Base-by-base conservation (phyloP, 1,284 basidiomycete genomes). In the Leucoagaricus sp. region DNA sequence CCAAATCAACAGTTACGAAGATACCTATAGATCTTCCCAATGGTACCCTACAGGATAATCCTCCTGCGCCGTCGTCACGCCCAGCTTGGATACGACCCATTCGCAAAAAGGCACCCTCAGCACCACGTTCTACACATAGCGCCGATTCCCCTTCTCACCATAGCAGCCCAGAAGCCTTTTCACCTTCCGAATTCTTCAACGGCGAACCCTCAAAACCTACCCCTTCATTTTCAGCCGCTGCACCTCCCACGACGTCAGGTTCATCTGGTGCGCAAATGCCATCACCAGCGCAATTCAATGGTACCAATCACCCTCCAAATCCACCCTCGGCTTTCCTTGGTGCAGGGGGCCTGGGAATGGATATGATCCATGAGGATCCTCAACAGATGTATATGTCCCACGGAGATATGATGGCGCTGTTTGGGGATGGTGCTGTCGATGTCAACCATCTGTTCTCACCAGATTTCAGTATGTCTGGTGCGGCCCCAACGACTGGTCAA, bases 21-120 rank as follows among this genome's bases (percentile, higher is more conserved):
- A 94, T 94, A 60, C 93, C 93, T 26, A 79, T 95, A 54, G 91
- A 94, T 63, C 48, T 34, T 26, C 74, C 79, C 2, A 69, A 76
- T 19, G 48, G 48, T 13, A 25, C 33, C n/a, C 79, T 79, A 29
- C 79, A 78, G 49, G 84, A 81, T 40, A 79, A 78, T 12, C 74
- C 52, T 12, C 21, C 78, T 21, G 75, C 79, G n/a, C 80, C 80
- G 34, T 75, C 72, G 50, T 72, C 82, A 6, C 76, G 87, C 26
- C 92, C 91, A 0, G 89, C 92, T 6, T 95, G 93, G 93, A 84
- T 94, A 55, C 83, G 92, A 31, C 93, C 93, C 6, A 86, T 93
- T 2, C 87, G 89, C 53, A 92, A 91, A 70, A 90, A 89, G 74
- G 79, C 80, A 3, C 73, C 81, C 1, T 79, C 78, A 41, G 69